A percentile compares a stretch with the other conserved stretches of the same genome.
These are phyloP conservation scores for Calophaca sinica DNA, from an alignment of 306 rosid genomes.

Conservation along the genomic window DNA sequence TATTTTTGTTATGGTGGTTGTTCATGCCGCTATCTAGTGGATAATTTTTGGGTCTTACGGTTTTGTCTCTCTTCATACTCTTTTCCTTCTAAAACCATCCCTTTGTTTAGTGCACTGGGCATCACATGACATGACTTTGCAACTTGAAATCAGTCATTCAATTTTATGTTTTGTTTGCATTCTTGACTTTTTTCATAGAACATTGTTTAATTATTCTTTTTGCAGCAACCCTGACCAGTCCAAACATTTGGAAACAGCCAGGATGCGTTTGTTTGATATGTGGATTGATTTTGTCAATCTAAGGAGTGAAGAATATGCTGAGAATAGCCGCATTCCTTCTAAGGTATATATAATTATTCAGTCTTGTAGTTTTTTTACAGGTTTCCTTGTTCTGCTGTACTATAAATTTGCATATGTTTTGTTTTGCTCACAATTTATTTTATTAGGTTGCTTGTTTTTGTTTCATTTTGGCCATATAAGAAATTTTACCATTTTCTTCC, in stretches of 20 bases:
- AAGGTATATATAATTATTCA: slow-evolving; percentile 50
- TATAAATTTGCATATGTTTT: slow-evolving; percentile 21
- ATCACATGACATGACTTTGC: slow-evolving; percentile 2
- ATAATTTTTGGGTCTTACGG: background rate
- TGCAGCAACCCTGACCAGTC: slow-evolving; percentile 98
- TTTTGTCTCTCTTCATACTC: background rate
- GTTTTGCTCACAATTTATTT: slow-evolving; percentile 3
- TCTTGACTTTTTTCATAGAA: background rate
- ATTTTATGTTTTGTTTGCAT: slow-evolving; percentile 6
- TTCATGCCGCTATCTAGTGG: background rate
- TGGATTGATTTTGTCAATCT: slow-evolving; percentile 98
- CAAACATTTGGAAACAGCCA: slow-evolving; percentile 95
- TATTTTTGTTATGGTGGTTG: background rate
- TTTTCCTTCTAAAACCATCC: background rate
- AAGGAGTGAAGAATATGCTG: slow-evolving; percentile 85
- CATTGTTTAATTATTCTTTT: slow-evolving; percentile 25
- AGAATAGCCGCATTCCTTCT: slow-evolving; percentile 92
- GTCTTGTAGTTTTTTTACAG: slow-evolving; percentile 2
- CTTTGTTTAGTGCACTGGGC: slow-evolving; percentile 6
- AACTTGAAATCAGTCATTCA: background rate
- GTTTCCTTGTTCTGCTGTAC: background rate
- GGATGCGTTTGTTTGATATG: slow-evolving; percentile 83
- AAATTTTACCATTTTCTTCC: slow-evolving; percentile 16
- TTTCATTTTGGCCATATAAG: slow-evolving; percentile 17
- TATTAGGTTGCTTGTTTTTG: background rate